Conservation (phyloP, 2,329 filamentous ascomycete genomes). For the Fusarium dlaminii region DNA sequence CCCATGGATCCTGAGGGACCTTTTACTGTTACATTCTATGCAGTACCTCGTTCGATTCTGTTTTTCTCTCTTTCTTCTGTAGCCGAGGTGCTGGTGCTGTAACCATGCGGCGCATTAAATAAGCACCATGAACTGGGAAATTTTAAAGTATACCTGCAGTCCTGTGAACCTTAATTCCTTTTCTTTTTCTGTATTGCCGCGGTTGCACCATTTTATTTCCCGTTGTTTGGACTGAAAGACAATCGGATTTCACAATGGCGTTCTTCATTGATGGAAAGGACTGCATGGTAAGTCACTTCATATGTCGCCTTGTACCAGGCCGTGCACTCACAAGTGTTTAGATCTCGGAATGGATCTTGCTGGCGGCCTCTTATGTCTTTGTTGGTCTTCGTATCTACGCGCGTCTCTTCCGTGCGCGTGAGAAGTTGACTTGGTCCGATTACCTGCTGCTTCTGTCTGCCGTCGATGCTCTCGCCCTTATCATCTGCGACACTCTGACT, state of each 20-base stretch:
- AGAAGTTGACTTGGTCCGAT: slow-evolving; percentile 45
- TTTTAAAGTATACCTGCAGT: slow-evolving; percentile 3
- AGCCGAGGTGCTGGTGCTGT: slow-evolving; percentile 13
- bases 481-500: slow-evolving; percentile 49
- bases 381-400: slow-evolving; percentile 46
- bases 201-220: neutral
- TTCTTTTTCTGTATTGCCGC: neutral
- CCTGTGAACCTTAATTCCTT: neutral
- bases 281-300: slow-evolving; percentile 23
- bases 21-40: neutral
- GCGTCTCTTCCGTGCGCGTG: slow-evolving; percentile 44
- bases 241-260: slow-evolving; percentile 16
- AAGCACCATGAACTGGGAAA: neutral
- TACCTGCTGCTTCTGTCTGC: slow-evolving; percentile 44
- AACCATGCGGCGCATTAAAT: neutral
- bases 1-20: slow-evolving; percentile 1
- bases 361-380: slow-evolving; percentile 41
- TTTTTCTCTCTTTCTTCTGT: neutral
- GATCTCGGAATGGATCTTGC: slow-evolving; percentile 49
- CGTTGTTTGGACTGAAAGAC: neutral
- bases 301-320: fast-evolving
- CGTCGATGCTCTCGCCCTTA: slow-evolving; percentile 45
- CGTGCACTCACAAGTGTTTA: slow-evolving; percentile 6
- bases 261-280: slow-evolving; percentile 37
- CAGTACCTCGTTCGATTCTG: neutral